These are phyloP conservation scores for Powellomyces hirtus DNA, from an alignment of 192 early-diverging fungal species.

Conservation along the genomic window DNA sequence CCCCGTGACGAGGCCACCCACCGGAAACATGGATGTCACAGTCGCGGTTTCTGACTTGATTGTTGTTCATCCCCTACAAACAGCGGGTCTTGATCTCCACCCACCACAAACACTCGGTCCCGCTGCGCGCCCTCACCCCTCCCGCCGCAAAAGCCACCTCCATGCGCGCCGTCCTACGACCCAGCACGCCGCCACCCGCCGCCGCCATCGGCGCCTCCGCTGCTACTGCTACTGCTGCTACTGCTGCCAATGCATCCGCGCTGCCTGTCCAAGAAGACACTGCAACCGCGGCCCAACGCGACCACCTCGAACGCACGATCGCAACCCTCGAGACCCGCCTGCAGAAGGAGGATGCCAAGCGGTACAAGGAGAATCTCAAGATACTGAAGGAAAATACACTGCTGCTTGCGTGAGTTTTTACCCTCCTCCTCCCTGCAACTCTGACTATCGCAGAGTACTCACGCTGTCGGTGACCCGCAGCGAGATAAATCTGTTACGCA, in stretches of 20 bases:
- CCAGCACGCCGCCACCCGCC: constrained; percentile 13
- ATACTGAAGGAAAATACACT: constrained; percentile 57
- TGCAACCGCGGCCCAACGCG: constrained; percentile 49
- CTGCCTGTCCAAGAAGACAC: constrained; percentile 47
- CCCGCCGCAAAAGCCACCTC: constrained; percentile 47
- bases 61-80: background rate
- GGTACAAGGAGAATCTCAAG: constrained; percentile 50
- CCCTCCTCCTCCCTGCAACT: too few species aligned
- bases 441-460: background rate
- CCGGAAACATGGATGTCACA: too few species aligned
- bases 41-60: too few species aligned
- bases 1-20: background rate
- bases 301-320: constrained; percentile 58
- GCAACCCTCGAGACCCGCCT: constrained; percentile 47
- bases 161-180: constrained; percentile 51
- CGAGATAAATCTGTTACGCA: constrained; percentile 33
- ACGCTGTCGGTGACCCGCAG: background rate
- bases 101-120: constrained; percentile 33
- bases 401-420: constrained; percentile 37
- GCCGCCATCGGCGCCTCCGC: background rate
- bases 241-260: background rate
- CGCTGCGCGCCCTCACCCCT: background rate
- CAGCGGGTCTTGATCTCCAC: constrained; percentile 41
- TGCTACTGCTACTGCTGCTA: background rate
- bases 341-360: constrained; percentile 49